Base-by-base conservation (phyloP, 1,139 yeast species). In the Kluyveromyces sp. region DNA sequence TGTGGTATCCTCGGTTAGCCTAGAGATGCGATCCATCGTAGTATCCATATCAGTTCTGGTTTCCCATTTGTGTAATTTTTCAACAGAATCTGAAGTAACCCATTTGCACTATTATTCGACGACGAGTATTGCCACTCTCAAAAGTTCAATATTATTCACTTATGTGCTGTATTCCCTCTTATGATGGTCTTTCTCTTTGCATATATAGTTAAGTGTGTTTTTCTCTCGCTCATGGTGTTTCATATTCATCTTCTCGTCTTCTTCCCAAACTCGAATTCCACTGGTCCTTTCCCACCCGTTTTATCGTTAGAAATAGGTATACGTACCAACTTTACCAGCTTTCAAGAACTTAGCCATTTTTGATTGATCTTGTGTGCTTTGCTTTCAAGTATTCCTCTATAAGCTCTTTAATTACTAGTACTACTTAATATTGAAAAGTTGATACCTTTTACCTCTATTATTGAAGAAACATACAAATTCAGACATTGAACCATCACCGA, bases 321-420 rank as follows among this genome's bases (percentile, higher is more conserved):
- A 84, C 95, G 75, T 84, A 85, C 94, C 95, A 85, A 90, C 97
- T 87, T 88, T 90, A 83, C 97, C 97, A 74, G 97, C 86, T 82
- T 90, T 90, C 79, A 90, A 83, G 84, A 90, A 90, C 79, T 90
- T 90, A 79, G 96, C 92, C 92, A 84, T 84, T 75, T 37, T 77
- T 60, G 43, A 41, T 41, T 31, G 43, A 34, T 34, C 33, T 41
- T 41, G 25, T 41, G 38, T 41, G 37, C 38, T 41, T 41, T 34
- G 43, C 10, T 35, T 38, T 34, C 49, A 25, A 33, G 25, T 40
- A 7, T 31, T 21, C 25, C 37, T 25, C 37, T 4, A 37, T 5
- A n/a, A 26, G 27, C 39, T 37, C 26, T 28, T 37, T n/a, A 7
- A 35, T 25, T 35, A 21, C n/a, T 25, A 6, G 38, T 35, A 35